Conservation (phyloP, 805 yeast species). For the Candida takata region DNA sequence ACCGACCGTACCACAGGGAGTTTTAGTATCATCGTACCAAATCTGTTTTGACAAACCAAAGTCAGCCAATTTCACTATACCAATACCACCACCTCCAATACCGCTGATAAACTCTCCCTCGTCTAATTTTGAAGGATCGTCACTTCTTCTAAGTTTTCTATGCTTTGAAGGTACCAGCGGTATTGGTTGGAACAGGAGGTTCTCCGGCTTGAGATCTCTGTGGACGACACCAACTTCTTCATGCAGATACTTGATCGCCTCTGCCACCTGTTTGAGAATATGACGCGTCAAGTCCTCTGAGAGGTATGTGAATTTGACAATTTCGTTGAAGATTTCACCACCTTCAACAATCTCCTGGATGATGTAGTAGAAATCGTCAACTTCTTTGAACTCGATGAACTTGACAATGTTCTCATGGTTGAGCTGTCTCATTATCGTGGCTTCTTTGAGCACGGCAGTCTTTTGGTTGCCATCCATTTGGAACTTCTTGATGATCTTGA, state of each 20-base stretch:
- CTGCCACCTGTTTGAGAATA: conserved; percentile 60
- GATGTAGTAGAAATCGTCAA: conserved; percentile 54
- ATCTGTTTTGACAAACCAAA: conserved; percentile 62
- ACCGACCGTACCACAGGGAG: conserved; percentile 75
- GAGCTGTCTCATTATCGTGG: conserved; percentile 38
- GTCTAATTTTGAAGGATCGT: conserved; percentile 52
- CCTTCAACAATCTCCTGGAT: conserved; percentile 51
- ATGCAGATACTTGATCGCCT: conserved; percentile 90
- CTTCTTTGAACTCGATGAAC: conserved; percentile 50
- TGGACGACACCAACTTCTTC: conserved; percentile 91
- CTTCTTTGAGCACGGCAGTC: conserved; percentile 36
- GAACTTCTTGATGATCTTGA: conserved; percentile 63
- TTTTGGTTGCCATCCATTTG: conserved; percentile 28
- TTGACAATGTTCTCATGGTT: conserved; percentile 55
- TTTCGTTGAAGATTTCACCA: conserved; percentile 74
- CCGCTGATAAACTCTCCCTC: conserved; percentile 50
- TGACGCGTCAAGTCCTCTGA: conserved; percentile 51
- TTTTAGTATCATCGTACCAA: conserved; percentile 44
- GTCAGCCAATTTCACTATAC: conserved; percentile 59
- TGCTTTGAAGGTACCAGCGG: conserved; percentile 12
- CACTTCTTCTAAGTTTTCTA: conserved; percentile 37
- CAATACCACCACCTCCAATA: conserved; percentile 59
- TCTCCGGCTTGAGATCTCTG: conserved; percentile 94
- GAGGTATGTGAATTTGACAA: conserved; percentile 54
- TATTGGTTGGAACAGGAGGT: conserved; percentile 61